Evolutionary conservation across 2,329 filamentous ascomycete species (phyloP).

Genomic region (Sporothrix luriei): DNA sequence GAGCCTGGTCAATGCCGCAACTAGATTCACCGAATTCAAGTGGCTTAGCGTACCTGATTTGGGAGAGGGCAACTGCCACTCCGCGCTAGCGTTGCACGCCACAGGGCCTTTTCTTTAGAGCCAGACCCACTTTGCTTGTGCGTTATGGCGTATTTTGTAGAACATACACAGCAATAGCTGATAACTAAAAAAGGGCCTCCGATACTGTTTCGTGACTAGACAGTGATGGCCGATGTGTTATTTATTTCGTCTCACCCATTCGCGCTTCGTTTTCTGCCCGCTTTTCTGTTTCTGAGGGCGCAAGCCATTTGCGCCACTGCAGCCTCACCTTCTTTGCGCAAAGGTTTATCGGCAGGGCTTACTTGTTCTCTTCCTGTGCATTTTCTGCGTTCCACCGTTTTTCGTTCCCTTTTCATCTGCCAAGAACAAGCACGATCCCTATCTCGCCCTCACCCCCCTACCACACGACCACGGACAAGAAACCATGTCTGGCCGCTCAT

Average conservation of each 20-base stretch:
- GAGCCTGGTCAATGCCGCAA: constrained; percentile 2
- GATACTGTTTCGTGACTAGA: not conserved
- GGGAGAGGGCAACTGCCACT: too few relatives aligned
- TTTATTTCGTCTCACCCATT: not conserved
- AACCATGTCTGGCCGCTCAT: constrained; percentile 21
- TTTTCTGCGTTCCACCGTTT: not conserved
- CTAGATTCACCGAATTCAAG: not conserved
- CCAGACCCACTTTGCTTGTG: too few relatives aligned
- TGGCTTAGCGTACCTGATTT: not conserved
- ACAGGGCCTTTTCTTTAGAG: not conserved
- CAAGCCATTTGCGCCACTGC: not conserved
- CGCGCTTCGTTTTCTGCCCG: not conserved
- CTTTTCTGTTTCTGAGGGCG: not conserved
- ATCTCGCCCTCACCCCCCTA: not conserved
- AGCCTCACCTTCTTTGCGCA: not conserved
- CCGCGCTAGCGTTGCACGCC: constrained; percentile 7
- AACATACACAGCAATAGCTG: too few relatives aligned
- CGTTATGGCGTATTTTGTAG: not conserved
- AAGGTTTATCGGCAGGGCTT: not conserved
- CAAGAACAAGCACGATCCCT: not conserved
- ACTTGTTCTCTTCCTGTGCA: not conserved
- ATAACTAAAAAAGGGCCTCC: constrained; percentile 13
- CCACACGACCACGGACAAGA: not conserved
- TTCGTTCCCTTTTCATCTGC: not conserved
- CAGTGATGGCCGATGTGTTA: not conserved